Conservation (phyloP, 1,139 yeast genomes). For the Blastobotrys ciferrii region DNA sequence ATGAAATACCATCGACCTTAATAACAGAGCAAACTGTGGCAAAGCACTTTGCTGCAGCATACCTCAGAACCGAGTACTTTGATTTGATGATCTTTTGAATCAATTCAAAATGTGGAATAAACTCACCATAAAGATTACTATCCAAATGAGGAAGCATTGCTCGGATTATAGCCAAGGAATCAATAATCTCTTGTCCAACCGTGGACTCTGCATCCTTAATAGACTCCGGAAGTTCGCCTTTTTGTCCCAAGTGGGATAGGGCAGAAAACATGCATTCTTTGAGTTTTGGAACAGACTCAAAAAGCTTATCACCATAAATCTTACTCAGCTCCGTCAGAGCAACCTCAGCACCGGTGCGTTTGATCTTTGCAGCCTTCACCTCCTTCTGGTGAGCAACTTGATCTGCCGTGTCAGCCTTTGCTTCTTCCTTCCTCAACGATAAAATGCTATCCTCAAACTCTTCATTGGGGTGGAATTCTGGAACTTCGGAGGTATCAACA, state of each 20-base stretch:
- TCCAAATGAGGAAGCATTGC: slow-evolving; percentile 69
- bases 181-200: slow-evolving; percentile 79
- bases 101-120: slow-evolving; percentile 48
- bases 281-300: slow-evolving; percentile 66
- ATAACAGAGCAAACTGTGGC: slow-evolving; percentile 76
- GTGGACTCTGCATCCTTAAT: slow-evolving; percentile 46
- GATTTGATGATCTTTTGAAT: slow-evolving; percentile 67
- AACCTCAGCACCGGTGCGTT: slow-evolving; percentile 77
- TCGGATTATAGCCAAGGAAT: slow-evolving; percentile 78
- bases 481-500: slow-evolving; percentile 94
- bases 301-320: slow-evolving; percentile 53
- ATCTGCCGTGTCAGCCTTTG: slow-evolving; percentile 65
- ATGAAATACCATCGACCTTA: slow-evolving; percentile 74
- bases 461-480: slow-evolving; percentile 77
- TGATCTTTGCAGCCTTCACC: slow-evolving; percentile 70
- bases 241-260: slow-evolving; percentile 39
- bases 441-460: slow-evolving; percentile 56
- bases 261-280: slow-evolving; percentile 68
- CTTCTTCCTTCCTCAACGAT: slow-evolving; percentile 79
- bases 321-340: slow-evolving; percentile 55
- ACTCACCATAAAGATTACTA: slow-evolving; percentile 46
- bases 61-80: slow-evolving; percentile 74
- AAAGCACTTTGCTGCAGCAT: slow-evolving; percentile 86
- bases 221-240: slow-evolving; percentile 36
- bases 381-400: slow-evolving; percentile 61